Base-by-base conservation (phyloP, 2,329 filamentous ascomycete genomes). In the Paecilomyces variotii region DNA sequence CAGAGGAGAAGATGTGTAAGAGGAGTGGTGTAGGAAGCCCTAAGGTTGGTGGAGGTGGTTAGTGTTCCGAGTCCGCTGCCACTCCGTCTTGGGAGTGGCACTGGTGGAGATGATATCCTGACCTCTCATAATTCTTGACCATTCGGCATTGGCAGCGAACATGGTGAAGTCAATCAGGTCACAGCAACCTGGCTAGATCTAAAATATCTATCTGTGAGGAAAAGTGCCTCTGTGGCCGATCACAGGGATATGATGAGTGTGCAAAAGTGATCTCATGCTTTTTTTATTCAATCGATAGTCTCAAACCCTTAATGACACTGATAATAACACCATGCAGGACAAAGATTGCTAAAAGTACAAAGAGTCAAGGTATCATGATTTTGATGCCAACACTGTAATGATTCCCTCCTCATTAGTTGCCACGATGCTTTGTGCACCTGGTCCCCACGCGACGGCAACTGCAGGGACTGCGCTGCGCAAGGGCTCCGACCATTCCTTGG, bases 401-500 rank as follows among this genome's bases (percentile, higher is more conserved):
- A 86, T 83, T 14, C 93, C 93, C 55, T 92, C 87, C 14, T 78
- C 80, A 67, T 89, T 90, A 62, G 96, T 80, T 19, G 87, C 82
- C 56, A 96, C 79, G 66, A 97, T 79, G 66, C 85, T 87, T 73
- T 86, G 86, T 10, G 88, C 93, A 55, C 84, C 82, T 26, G 82
- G 77, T 6, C 90, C 91, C 93, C 93, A 99, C 61, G 82, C 81
- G 54, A 95, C 81, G 24, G 87, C 85, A 30, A 87, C 84, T 0
- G 88, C 87, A 14, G 88, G 83, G 26, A 91, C 82, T 2, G 88
- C 89, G 70, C 84, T 90, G 67, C 88, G 84, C 64, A 97, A 79
- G 9, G 89, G 87, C 79, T 97, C 91, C 52, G 86, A 88, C 94
- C 94, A 99, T 59, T 83, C 82, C 83, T 96, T 99, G 61, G 85